Conservation (phyloP, 2,329 filamentous ascomycete genomes). For the Chrysosporium queenslandicum region DNA sequence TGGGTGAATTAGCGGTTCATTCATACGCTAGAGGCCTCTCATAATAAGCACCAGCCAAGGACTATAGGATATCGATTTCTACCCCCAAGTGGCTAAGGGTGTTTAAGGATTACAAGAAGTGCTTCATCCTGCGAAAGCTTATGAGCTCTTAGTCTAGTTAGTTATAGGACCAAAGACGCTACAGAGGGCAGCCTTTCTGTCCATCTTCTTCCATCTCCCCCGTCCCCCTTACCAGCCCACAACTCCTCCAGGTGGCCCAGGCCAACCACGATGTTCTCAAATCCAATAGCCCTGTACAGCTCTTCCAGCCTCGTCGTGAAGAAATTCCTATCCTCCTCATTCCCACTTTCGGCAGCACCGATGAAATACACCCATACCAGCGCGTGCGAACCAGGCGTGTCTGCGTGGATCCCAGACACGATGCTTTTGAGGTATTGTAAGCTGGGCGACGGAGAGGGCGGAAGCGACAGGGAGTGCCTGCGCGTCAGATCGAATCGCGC, state of each 20-base stretch:
- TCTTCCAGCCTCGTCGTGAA: neutral
- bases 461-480: too few species aligned
- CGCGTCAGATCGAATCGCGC: too few species aligned
- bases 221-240: neutral
- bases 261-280: neutral
- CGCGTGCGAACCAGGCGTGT: neutral
- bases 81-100: too few species aligned
- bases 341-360: slow-evolving; percentile 1
- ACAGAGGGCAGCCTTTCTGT: neutral
- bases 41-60: too few species aligned
- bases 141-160: too few species aligned
- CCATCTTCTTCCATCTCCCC: neutral
- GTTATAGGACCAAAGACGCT: neutral
- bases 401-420: neutral
- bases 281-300: neutral
- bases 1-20: too few species aligned
- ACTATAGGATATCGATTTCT: too few species aligned
- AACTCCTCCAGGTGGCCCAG: neutral
- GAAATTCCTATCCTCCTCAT: neutral
- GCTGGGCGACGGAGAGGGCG: too few species aligned
- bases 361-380: slow-evolving; percentile 6
- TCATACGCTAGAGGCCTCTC: too few species aligned
- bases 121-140: too few species aligned
- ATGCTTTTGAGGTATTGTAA: neutral
- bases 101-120: too few species aligned